These are phyloP conservation scores for Hemileia vastatrix DNA, from an alignment of 1,284 basidiomycete genomes.

Conservation along the genomic window DNA sequence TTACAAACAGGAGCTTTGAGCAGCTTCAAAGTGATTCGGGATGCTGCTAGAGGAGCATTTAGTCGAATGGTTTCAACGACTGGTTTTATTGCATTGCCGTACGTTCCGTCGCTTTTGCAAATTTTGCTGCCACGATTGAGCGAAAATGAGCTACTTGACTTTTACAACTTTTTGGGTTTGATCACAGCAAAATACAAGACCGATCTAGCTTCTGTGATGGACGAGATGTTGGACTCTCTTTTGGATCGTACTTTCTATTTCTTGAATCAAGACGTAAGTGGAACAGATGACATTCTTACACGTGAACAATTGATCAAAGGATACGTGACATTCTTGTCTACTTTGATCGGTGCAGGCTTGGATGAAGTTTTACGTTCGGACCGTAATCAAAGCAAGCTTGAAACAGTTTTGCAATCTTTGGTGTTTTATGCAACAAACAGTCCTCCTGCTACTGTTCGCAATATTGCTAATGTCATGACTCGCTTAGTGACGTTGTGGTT, in stretches of 20 bases:
- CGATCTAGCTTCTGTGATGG: conserved; percentile 56
- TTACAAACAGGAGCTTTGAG: conserved; percentile 86
- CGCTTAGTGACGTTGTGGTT: no score
- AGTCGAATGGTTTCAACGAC: conserved; percentile 82
- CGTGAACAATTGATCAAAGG: conserved; percentile 78
- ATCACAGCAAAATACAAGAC: conserved; percentile 87
- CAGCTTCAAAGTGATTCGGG: conserved; percentile 74
- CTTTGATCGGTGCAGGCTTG: conserved; percentile 67
- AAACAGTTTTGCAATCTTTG: no score
- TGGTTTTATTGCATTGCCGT: conserved; percentile 60
- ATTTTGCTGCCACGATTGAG: conserved; percentile 83
- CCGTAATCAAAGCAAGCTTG: conserved; percentile 52
- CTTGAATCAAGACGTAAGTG: conserved; percentile 68
- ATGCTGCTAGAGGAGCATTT: no score
- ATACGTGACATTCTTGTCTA: conserved; percentile 74
- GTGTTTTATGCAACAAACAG: no score
- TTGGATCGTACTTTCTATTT: conserved; percentile 72
- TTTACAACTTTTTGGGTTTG: conserved; percentile 84
- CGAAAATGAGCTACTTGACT: conserved; percentile 82
- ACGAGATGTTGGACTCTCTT: conserved; percentile 78
- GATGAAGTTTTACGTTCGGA: conserved; percentile 76
- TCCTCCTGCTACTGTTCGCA: conserved; percentile 27
- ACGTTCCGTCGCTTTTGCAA: conserved; percentile 74
- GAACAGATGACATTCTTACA: conserved; percentile 77
- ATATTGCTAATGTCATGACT: no score